These are phyloP conservation scores for Collybiopsis confluens DNA, from an alignment of 768 basidiomycete species.

Conservation along the genomic window DNA sequence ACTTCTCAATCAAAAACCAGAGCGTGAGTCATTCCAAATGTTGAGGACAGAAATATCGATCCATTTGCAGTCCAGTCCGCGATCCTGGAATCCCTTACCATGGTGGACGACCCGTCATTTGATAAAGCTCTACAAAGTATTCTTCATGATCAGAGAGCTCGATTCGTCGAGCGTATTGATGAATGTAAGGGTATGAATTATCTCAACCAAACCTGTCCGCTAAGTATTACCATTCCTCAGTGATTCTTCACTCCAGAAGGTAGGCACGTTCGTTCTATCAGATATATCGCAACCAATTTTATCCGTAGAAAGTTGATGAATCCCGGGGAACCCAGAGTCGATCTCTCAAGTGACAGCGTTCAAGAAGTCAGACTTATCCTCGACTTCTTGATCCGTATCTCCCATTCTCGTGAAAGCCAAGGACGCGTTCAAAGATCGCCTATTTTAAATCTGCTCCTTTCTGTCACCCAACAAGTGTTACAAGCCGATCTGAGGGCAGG, in stretches of 20 bases:
- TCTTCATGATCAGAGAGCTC: slow-evolving; percentile 17
- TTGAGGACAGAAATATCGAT: too few relatives aligned
- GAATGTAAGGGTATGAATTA: slow-evolving; percentile 21
- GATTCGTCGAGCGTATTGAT: slow-evolving; percentile 25
- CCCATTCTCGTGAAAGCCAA: slow-evolving; percentile 20
- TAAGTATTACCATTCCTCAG: background rate
- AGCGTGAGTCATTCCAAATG: background rate
- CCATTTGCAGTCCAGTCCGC: slow-evolving; percentile 25
- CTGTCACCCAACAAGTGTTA: slow-evolving; percentile 16
- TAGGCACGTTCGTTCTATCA: background rate
- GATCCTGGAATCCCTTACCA: slow-evolving; percentile 27
- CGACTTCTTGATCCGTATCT: slow-evolving; percentile 31
- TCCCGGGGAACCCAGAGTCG: background rate
- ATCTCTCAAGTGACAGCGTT: slow-evolving; percentile 1
- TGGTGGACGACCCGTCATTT: slow-evolving; percentile 14
- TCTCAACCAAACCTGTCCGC: background rate
- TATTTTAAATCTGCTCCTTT: slow-evolving; percentile 17
- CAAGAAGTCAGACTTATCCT: slow-evolving; percentile 11
- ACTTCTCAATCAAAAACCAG: background rate
- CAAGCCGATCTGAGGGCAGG: slow-evolving; percentile 1
- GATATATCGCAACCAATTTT: background rate
- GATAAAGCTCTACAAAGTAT: slow-evolving; percentile 9
- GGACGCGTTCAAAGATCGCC: slow-evolving; percentile 16
- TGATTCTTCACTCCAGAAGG: slow-evolving; percentile 6
- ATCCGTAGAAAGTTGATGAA: background rate